Evolutionary conservation across 139 green algal species (phyloP).

Genomic region (Auxenochlorella pyrenoidosa): DNA sequence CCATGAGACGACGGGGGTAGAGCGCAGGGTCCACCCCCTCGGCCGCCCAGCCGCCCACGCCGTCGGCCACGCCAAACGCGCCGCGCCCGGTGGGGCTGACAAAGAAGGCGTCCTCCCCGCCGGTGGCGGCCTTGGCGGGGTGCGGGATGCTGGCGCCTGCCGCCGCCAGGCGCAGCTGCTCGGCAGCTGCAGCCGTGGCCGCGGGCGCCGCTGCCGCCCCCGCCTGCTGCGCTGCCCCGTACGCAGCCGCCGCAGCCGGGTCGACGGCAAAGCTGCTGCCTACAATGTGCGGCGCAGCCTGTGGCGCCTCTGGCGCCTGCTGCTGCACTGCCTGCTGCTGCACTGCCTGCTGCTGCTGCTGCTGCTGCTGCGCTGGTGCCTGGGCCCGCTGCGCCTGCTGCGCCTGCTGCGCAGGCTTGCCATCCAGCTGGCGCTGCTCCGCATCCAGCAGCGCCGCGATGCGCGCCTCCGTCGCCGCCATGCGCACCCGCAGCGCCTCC

Average conservation of each 20-base stretch:
- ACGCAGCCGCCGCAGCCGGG: no score
- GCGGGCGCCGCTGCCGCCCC: not conserved
- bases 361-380: not conserved
- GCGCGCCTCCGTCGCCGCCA: not conserved
- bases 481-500: conserved; percentile 20
- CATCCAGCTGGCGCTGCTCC: conserved; percentile 3
- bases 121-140: conserved; percentile 79
- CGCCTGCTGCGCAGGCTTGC: not conserved
- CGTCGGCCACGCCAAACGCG: conserved; percentile 87
- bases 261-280: not conserved
- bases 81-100: conserved; percentile 63
- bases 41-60: conserved; percentile 89
- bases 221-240: not conserved
- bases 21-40: conserved; percentile 86
- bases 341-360: not conserved
- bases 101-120: conserved; percentile 93
- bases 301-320: not conserved
- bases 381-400: not conserved
- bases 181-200: not conserved
- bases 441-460: conserved; percentile 20
- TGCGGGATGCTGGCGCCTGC: conserved; percentile 62
- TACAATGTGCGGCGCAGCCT: not conserved
- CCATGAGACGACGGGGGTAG: conserved; percentile 77
- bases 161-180: conserved; percentile 20
- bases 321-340: not conserved